These are phyloP conservation scores for Peziza echinospora DNA, from an alignment of 495 filamentous ascomycete species.

Conservation along the genomic window DNA sequence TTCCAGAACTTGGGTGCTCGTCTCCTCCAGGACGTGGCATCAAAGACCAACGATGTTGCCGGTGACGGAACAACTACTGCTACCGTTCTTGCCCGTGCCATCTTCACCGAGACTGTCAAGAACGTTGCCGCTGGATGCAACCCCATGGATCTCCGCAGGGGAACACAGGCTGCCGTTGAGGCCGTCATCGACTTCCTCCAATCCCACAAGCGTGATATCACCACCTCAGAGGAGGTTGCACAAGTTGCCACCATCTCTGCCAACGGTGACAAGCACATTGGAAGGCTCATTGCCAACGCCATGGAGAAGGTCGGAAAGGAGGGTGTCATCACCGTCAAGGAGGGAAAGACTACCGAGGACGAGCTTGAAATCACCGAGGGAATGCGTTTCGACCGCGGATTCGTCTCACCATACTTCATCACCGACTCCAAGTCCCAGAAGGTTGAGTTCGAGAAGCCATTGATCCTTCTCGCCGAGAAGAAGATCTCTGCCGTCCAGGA, in stretches of 20 bases:
- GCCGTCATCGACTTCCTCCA: constrained; percentile 83
- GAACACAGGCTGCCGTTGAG: constrained; percentile 89
- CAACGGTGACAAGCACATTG: constrained; percentile 91
- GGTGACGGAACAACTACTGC: constrained; percentile 97
- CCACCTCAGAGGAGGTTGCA: constrained; percentile 87
- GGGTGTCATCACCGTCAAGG: constrained; percentile 98
- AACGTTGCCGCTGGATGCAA: constrained; percentile 99
- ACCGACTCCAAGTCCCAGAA: constrained; percentile 96
- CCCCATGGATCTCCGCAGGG: constrained; percentile 93
- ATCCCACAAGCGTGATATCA: constrained; percentile 89
- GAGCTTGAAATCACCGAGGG: constrained; percentile 98
- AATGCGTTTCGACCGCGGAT: constrained; percentile 98
- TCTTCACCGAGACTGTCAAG: constrained; percentile 99
- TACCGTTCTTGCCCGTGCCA: constrained; percentile 88
- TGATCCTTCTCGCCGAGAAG: constrained; percentile 97
- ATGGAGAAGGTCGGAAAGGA: constrained; percentile 99
- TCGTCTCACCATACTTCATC: constrained; percentile 98
- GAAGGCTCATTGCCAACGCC: constrained; percentile 82
- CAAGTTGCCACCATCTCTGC: constrained; percentile 96
- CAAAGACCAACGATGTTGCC: constrained; percentile 96
- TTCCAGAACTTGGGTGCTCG: constrained; percentile 98
- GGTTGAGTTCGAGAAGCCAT: constrained; percentile 98
- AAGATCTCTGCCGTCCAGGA: constrained; percentile 98
- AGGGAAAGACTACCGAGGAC: constrained; percentile 95
- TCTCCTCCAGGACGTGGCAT: constrained; percentile 90